Base-by-base conservation (phyloP, 2,329 filamentous ascomycete species). In the Laburnicola sp. region DNA sequence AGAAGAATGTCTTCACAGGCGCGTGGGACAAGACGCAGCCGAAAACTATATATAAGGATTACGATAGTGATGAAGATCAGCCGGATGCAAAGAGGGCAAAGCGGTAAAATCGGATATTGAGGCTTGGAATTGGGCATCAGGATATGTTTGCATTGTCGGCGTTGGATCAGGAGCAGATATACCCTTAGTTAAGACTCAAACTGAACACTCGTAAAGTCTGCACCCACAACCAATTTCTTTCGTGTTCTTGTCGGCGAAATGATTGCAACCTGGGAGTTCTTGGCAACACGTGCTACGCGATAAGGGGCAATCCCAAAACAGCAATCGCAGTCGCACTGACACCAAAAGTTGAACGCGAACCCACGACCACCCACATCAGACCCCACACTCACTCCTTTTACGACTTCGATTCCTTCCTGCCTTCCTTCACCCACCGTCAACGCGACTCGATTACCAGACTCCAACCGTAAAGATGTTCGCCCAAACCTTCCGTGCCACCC, bases 21-120 rank as follows among this genome's bases (percentile, higher is more conserved):
- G 94, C 92, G 11, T 99, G 91, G 89, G 88, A 88, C 68, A 82
- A 87, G 62, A 97, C 91, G 32, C 93, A 97, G 75, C 94, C 94
- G 0, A 87, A 92, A 61, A 91, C 92, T 25, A 87, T 97, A 59
- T 99, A 95, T 76, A 88, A 89, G 6, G 89, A 97, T 37, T 65
- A 94, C 30, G 95, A 91, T 71, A 93, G 96, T 65, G 89, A 91
- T 11, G 92, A 96, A 58, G 86, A 78, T 16, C 82, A 80, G 3
- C 85, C 83, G n/a, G 83, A 89, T 30, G 88, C 86, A 75, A 85
- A 85, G 72, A 80, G 57, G 50, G 56, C 48, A 26, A 70, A 63
- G 57, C 54, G 58, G 43, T 70, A 49, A 56, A 25, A 8, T 27
- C 21, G 26, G 10, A 39, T 10, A 11, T 7, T 25, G 1, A 9